phyloP scores from a whole-genome alignment of 805 yeast genomes.

The Alloascoidea hylecoeti region DNA sequence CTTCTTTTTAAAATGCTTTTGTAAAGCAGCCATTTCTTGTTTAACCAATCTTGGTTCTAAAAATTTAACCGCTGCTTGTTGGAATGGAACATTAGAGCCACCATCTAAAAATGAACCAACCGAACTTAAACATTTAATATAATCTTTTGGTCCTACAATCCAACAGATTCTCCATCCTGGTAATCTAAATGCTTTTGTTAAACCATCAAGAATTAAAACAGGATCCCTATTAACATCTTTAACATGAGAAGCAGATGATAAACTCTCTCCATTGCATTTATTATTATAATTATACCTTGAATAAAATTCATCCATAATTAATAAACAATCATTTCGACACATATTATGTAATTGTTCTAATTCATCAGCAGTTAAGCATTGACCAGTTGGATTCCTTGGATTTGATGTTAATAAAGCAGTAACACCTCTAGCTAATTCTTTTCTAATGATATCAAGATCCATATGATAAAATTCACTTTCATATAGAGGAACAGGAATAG shows the following conservation, averaged over 20 bases:
- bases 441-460: constrained; percentile 34
- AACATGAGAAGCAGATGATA: constrained; percentile 34
- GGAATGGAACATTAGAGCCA: constrained; percentile 48
- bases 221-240: constrained; percentile 45
- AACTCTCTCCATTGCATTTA: constrained; percentile 35
- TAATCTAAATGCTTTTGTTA: constrained; percentile 44
- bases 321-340: constrained; percentile 35
- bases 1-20: constrained; percentile 39
- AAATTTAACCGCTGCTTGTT: constrained; percentile 41
- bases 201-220: constrained; percentile 43
- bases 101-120: constrained; percentile 51
- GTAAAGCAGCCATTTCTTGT: constrained; percentile 42
- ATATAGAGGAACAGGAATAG: constrained; percentile 46
- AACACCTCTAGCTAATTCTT: constrained; percentile 42
- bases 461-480: constrained; percentile 43
- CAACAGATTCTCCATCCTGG: constrained; percentile 58
- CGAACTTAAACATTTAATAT: constrained; percentile 36
- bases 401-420: constrained; percentile 43
- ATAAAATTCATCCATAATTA: constrained; percentile 53
- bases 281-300: constrained; percentile 42
- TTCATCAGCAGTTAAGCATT: constrained; percentile 31
- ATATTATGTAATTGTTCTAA: constrained; percentile 32
- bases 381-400: constrained; percentile 53
- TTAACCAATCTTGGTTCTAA: constrained; percentile 34
- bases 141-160: constrained; percentile 49